Percentiles rank a stretch among this genome's conserved stretches.
Conservation (phyloP, 1,284 basidiomycete species). For the Afroboletus lepidellus region DNA sequence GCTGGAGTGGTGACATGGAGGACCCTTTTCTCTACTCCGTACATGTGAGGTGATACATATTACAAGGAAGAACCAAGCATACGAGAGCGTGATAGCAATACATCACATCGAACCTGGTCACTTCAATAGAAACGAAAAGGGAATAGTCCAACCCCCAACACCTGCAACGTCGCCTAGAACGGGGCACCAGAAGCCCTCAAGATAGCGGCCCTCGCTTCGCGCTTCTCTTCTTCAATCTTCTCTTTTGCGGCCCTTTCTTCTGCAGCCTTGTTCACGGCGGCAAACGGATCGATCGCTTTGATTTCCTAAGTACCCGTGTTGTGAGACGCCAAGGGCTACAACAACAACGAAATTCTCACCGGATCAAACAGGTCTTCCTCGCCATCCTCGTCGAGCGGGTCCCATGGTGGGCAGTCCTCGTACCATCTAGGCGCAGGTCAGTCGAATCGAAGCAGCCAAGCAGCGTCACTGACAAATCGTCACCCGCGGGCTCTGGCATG, state of each 20-base stretch:
- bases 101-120: not conserved
- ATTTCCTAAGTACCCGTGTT: not conserved
- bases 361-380: conserved; percentile 7
- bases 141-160: no score
- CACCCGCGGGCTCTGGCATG: conserved; percentile 15
- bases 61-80: not conserved
- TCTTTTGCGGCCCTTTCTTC: conserved; percentile 2
- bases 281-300: not conserved
- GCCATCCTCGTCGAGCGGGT: conserved; percentile 31
- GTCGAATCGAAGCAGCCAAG: not conserved
- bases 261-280: conserved; percentile 4
- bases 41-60: no score
- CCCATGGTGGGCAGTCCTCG: conserved; percentile 22
- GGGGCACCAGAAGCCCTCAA: not conserved
- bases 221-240: not conserved
- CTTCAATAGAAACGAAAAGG: not conserved
- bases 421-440: conserved; percentile 20
- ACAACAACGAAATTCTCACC: not conserved
- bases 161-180: not conserved
- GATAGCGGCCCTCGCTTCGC: not conserved
- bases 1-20: no score
- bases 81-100: not conserved
- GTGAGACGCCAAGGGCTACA: not conserved
- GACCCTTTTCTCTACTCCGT: no score
- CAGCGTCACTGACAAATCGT: conserved; percentile 22